These are phyloP conservation scores for Mycena vitilis DNA, from an alignment of 768 basidiomycete genomes.

Conservation along the genomic window DNA sequence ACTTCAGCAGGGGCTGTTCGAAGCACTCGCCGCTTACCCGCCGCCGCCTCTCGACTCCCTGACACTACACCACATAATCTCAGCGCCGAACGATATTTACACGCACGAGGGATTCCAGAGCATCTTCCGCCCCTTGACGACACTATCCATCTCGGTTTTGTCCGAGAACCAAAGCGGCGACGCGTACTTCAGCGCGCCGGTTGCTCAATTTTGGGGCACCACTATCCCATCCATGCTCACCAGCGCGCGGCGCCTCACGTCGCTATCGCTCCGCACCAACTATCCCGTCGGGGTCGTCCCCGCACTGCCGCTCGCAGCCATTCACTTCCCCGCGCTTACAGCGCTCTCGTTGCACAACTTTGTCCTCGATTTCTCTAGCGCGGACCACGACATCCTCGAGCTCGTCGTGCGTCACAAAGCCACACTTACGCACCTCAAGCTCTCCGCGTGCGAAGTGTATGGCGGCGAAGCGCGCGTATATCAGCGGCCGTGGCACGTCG, in stretches of 20 bases:
- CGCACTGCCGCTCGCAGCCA: neutral
- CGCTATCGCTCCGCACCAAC: slow-evolving; percentile 20
- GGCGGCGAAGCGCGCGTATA: slow-evolving; percentile 8
- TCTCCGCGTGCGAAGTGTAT: slow-evolving; percentile 14
- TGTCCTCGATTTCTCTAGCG: neutral
- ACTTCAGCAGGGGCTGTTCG: slow-evolving; percentile 17
- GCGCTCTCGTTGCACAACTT: slow-evolving; percentile 14
- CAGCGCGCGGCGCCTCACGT: neutral
- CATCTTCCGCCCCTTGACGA: slow-evolving; percentile 14
- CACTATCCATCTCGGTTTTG: slow-evolving; percentile 4
- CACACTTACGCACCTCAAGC: slow-evolving; percentile 21
- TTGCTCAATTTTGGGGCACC: slow-evolving; percentile 14
- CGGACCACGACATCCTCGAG: neutral
- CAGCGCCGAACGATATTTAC: slow-evolving; percentile 19
- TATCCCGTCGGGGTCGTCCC: slow-evolving; percentile 7
- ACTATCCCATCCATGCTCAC: slow-evolving; percentile 12
- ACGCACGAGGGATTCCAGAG: neutral
- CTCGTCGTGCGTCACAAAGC: slow-evolving; percentile 26
- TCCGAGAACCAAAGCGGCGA: neutral
- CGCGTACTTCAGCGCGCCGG: neutral
- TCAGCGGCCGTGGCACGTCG: slow-evolving; percentile 21
- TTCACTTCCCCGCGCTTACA: slow-evolving; percentile 5
- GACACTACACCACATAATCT: slow-evolving; percentile 18
- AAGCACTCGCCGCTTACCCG: slow-evolving; percentile 19
- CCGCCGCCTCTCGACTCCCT: slow-evolving; percentile 1